phyloP scores from a whole-genome alignment of 176 grass and related monocot species.

The Musa itinerans region DNA sequence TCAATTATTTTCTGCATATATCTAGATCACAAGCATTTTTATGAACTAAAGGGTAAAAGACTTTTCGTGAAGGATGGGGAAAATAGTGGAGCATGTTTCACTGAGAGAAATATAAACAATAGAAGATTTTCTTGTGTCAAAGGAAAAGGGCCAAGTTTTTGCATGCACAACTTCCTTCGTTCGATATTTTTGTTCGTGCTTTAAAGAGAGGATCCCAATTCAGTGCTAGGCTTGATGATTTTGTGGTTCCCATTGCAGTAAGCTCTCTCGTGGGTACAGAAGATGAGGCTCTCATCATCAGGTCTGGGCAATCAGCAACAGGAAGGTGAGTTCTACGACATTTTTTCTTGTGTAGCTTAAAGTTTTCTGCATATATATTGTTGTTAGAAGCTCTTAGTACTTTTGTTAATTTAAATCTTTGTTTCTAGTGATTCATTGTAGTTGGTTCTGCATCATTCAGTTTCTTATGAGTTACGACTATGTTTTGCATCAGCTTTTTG shows the following conservation, averaged over 20 bases:
- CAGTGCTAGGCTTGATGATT: background rate
- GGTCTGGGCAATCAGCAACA: constrained; percentile 30
- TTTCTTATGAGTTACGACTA: too few relatives aligned
- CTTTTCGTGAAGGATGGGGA: background rate
- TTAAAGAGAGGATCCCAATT: background rate
- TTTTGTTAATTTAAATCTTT: too few relatives aligned
- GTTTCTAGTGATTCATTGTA: too few relatives aligned
- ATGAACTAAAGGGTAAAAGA: background rate
- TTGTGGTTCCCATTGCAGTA: background rate
- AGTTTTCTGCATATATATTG: background rate
- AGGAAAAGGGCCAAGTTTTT: background rate
- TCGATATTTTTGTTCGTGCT: background rate
- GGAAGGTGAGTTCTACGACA: constrained; percentile 33
- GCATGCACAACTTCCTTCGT: background rate
- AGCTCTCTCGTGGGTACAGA: constrained; percentile 7
- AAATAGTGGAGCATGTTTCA: background rate
- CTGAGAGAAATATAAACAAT: background rate
- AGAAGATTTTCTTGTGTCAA: background rate
- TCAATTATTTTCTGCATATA: background rate
- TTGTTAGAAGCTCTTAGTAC: too few relatives aligned
- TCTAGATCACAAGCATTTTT: background rate
- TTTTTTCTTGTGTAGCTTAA: background rate
- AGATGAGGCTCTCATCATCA: constrained; percentile 37
- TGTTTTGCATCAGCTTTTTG: too few relatives aligned
- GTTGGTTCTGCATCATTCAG: too few relatives aligned